Base-by-base conservation (phyloP, 1,284 basidiomycete species). In the Exobasidium cylindrosporum region DNA sequence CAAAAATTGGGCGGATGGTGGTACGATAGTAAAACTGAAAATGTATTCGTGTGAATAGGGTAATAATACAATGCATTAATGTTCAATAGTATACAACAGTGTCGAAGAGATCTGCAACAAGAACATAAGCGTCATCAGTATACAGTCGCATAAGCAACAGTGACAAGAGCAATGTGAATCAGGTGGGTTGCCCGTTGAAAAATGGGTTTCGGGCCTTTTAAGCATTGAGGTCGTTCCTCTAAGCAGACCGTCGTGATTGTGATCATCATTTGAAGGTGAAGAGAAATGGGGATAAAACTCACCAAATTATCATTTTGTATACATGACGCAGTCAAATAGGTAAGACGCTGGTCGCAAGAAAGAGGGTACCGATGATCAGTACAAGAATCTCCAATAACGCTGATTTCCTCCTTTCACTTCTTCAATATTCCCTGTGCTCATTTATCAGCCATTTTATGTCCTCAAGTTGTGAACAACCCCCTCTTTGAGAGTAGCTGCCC, bases 201-300 rank as follows among this genome's bases (percentile, higher is more conserved):
- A 40, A 40, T 40, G 35, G 35, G 35, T 40, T 40, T 40, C 35
- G 35, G 35, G 35, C 35, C 35, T 40, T 40, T 40, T 40, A 40
- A 40, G 35, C 35, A 40, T 40, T 40, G 35, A 40, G 35, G 35
- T 40, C 35, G 17, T 10, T 40, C 35, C 35, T 40, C 35, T 40
- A 7, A 40, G 35, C 35, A 40, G 35, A 40, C 35, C 35, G 35
- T 40, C 35, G 35, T 40, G 35, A 40, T 40, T 40, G 35, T 40
- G 35, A 10, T 40, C 35, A 40, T 40, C 35, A 40, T 40, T 40
- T 40, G 35, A 17, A 40, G 35, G 17, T 40, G 35, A 17, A 40
- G 35, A 40, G 35, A 40, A 40, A 40, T 7, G 10, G 35, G 35
- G 17, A 40, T 7, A 40, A 40, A 17, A 17, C 35, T n/a, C n/a